Conservation (phyloP, 176 grass and related monocot genomes). For the Carex myosuroides region DNA sequence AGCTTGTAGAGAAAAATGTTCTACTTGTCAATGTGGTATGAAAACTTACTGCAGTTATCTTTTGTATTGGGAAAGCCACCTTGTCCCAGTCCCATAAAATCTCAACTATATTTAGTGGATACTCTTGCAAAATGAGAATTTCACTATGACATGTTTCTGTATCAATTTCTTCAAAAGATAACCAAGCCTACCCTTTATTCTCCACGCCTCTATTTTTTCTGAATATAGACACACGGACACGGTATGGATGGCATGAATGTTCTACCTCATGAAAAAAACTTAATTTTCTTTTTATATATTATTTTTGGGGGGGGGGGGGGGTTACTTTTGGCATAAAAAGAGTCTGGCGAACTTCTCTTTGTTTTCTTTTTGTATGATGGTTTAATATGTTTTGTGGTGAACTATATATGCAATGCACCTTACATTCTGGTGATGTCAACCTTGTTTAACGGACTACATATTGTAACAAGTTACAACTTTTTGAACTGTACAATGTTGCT, state of each 20-base stretch:
- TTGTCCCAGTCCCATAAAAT: not conserved
- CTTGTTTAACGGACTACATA: not conserved
- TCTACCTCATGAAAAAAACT: not conserved
- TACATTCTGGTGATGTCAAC: not conserved
- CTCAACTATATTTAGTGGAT: not conserved
- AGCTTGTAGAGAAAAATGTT: conserved; percentile 2
- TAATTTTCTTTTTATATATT: not conserved
- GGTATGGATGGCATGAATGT: not conserved
- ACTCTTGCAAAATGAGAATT: not conserved
- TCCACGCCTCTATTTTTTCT: not conserved
- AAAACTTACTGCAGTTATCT: not conserved
- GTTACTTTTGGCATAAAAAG: not conserved
- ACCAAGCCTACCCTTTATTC: not conserved
- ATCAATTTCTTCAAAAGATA: not conserved
- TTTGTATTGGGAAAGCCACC: not conserved
- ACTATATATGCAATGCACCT: not conserved
- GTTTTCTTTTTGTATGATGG: not conserved
- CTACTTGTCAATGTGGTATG: conserved; percentile 4
- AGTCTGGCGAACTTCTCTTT: too few species aligned
- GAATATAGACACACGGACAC: not conserved
- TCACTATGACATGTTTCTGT: not conserved
- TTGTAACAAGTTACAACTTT: not conserved
- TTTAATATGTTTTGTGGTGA: not conserved
- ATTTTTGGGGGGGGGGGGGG: too few species aligned
- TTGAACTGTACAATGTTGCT: not conserved